Conservation (phyloP, 2,329 filamentous ascomycete species). For the Penicillium polonicum region DNA sequence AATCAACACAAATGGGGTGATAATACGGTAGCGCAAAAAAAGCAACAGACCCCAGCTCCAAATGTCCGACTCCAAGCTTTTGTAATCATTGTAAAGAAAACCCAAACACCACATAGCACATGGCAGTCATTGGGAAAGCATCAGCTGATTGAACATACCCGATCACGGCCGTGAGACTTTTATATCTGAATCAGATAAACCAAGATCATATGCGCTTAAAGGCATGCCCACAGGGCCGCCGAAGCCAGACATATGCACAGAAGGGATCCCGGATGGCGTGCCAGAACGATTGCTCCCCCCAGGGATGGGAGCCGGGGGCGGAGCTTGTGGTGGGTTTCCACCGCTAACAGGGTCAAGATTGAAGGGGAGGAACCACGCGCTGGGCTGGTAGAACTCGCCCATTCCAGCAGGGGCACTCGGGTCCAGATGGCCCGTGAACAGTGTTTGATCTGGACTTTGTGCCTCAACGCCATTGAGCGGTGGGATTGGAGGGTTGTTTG, state of each 20-base stretch:
- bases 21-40: not conserved
- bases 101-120: slow-evolving; percentile 15
- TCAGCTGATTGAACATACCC: not conserved
- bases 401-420: slow-evolving; percentile 36
- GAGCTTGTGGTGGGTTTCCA: slow-evolving; percentile 8
- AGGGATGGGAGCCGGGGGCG: slow-evolving; percentile 11
- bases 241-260: slow-evolving; percentile 24
- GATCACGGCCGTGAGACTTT: slow-evolving; percentile 16
- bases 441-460: slow-evolving; percentile 22
- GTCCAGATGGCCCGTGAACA: slow-evolving; percentile 40
- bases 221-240: slow-evolving; percentile 22
- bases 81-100: slow-evolving; percentile 10
- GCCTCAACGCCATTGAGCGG: slow-evolving; percentile 28
- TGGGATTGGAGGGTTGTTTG: slow-evolving; percentile 30
- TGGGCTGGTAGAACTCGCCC: slow-evolving; percentile 46
- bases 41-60: slow-evolving; percentile 4
- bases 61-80: slow-evolving; percentile 4
- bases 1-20: not conserved
- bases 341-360: slow-evolving; percentile 68
- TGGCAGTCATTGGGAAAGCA: slow-evolving; percentile 13
- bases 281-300: slow-evolving; percentile 10
- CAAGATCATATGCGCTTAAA: slow-evolving; percentile 30
- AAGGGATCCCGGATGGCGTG: not conserved
- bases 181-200: slow-evolving; percentile 24
- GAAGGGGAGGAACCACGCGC: slow-evolving; percentile 90